Base-by-base conservation (phyloP, 352 stramenopile species). In the Pythium dissotocum region DNA sequence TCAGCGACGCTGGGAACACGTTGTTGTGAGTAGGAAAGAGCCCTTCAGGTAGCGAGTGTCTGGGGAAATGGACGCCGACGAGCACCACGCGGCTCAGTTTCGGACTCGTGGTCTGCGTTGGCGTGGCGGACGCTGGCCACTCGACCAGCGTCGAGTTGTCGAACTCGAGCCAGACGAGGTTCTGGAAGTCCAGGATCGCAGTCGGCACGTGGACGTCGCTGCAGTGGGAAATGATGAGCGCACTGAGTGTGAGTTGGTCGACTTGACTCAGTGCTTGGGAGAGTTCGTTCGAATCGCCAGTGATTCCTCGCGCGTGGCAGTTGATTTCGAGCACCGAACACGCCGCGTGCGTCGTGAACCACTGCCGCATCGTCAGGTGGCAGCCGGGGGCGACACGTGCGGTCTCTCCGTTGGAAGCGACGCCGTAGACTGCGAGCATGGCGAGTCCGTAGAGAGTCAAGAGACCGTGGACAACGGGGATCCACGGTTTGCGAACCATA, bases 241-340 rank as follows among this genome's bases (percentile, higher is more conserved):
- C 44, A 30, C 44, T 52, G 44, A 52, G 44, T 8, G 44, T n/a
- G 44, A 52, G 44, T 0, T 14, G 21, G n/a, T 52, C 44, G 4
- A 52, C 18, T 28, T 30, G 44, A 18, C 44, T 52, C 44, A 52
- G 44, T 12, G 44, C 44, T 6, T 8, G 4, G 1, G 18, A 5
- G 44, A 64, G 26, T 38, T 64, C 58, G 9, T 64, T 12, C 1
- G 40, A 18, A 6, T 13, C 1, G 24, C 58, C 58, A 2, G 24
- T 28, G 24, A 64, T 62, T 2, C 36, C n/a, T 24, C 35, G 12
- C 18, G n/a, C 38, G 38, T 53, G 24, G 56, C 56, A 62, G 58
- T 56, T 64, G 58, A 56, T 56, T 21, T 64, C 58, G 6, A 64
- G 18, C 26, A 64, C 58, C 1, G 58, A 16, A 14, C 58, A 64